These are phyloP conservation scores for Trametes sanguinea DNA, from an alignment of 768 basidiomycete species.

Conservation along the genomic window DNA sequence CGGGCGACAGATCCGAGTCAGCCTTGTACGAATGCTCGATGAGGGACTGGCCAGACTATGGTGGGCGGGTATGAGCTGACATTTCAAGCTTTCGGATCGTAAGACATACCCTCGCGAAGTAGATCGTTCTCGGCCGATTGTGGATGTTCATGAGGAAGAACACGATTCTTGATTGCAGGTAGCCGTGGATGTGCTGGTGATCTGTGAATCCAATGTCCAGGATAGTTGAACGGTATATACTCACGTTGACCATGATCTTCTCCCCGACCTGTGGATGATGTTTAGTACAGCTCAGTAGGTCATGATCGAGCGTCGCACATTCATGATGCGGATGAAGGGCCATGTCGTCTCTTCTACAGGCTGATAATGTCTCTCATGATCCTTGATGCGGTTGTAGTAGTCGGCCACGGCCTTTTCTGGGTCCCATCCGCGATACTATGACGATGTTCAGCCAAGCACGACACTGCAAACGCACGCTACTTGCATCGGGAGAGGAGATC, in stretches of 20 bases:
- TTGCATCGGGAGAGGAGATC: constrained; percentile 95
- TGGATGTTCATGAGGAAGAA: constrained; percentile 99
- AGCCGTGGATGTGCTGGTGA: constrained; percentile 78
- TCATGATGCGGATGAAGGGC: constrained; percentile 93
- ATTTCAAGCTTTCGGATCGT: constrained; percentile 6
- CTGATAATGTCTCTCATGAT: constrained; percentile 88
- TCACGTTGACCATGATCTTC: constrained; percentile 91
- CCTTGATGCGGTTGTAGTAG: constrained; percentile 85
- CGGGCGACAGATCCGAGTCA: constrained; percentile 93
- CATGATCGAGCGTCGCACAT: constrained; percentile 50
- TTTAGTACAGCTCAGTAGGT: constrained; percentile 6
- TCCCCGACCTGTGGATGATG: constrained; percentile 74
- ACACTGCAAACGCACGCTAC: constrained; percentile 33
- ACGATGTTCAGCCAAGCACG: no score
- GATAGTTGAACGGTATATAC: constrained; percentile 28
- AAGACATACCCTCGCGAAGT: constrained; percentile 84
- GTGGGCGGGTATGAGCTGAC: neutral
- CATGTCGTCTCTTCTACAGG: constrained; percentile 88
- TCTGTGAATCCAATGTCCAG: neutral
- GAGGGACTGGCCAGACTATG: constrained; percentile 93
- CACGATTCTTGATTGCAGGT: constrained; percentile 89
- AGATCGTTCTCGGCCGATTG: constrained; percentile 89
- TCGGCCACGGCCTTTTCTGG: constrained; percentile 90
- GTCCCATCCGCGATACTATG: constrained; percentile 91
- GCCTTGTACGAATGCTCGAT: constrained; percentile 99